Base-by-base conservation (phyloP, 2,329 filamentous ascomycete species). In the Phialophora chinensis region DNA sequence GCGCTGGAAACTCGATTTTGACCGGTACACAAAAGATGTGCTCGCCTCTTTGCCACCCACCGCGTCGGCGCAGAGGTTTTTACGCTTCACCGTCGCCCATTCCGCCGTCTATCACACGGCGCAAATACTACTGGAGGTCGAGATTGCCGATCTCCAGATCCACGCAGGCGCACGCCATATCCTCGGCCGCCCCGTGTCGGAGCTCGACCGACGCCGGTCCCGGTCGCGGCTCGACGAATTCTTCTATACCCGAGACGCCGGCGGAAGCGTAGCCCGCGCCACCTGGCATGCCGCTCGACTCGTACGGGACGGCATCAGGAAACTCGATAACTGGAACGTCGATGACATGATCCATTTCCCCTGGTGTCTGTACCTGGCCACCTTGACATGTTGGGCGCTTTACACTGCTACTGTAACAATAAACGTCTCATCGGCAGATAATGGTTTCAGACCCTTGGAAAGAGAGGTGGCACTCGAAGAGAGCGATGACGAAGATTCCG, bases 331-430 rank as follows among this genome's bases (percentile, higher is more conserved):
- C 49, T 29, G 25, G 25, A 23, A 52, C 20, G 20, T 29, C 25
- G 20, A 52, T 11, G 20, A 52, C 25, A 52, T 23, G 20, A 23
- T 52, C 7, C 49, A 52, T 23, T 52, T 23, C n/a, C 49, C 49
- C 6, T 52, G 49, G 49, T 52, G 49, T 52, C 20, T 52, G 17
- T 52, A 52, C 25, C 49, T 52, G 20, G 49, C 49, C 20, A 52
- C 20, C 20, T 52, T 52, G 49, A 52, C 49, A 17, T 52, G 25
- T 29, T 52, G 49, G 49, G 49, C 49, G 3, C 49, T 23, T 12
- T 25, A 23, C 27, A 25, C 49, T 53, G 8, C 49, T 25, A 23
- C 49, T 4, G 11, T 3, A 11, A 4, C 20, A 53, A 5, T 14
- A n/a, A 42, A 14, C 38, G 38, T 42, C 38, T 42, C 38, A 42